Conservation (phyloP, 768 basidiomycete genomes). For the Ramaria rubella region DNA sequence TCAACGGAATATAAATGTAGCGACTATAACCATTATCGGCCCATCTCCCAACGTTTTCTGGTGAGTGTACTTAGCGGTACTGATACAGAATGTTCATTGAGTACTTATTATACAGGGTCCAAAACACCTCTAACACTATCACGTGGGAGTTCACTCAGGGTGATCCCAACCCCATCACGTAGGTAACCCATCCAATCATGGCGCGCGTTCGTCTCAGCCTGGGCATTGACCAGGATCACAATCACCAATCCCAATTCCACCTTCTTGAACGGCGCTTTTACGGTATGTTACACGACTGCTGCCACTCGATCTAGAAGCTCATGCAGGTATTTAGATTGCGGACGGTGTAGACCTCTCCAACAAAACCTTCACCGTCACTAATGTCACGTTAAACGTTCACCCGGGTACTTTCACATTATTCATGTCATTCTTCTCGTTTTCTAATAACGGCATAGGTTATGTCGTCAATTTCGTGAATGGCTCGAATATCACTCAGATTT, state of each 20-base stretch:
- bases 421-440: not conserved
- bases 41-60: conserved; percentile 28
- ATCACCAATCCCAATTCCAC: conserved; percentile 26
- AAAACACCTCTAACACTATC: conserved; percentile 29
- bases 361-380: conserved; percentile 21
- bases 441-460: conserved; percentile 24
- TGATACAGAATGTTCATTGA: not conserved
- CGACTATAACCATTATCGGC: conserved; percentile 24
- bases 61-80: conserved; percentile 15
- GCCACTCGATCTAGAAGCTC: not conserved
- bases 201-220: not conserved
- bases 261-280: conserved; percentile 32
- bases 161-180: conserved; percentile 29
- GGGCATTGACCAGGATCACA: conserved; percentile 15
- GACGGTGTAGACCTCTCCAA: conserved; percentile 24
- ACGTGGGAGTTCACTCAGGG: conserved; percentile 26
- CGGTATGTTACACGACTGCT: conserved; percentile 9
- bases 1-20: conserved; percentile 16
- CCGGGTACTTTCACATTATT: conserved; percentile 2
- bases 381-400: conserved; percentile 26
- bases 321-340: conserved; percentile 21
- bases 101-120: conserved; percentile 24
- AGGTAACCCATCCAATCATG: not conserved
- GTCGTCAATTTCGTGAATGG: conserved; percentile 31
- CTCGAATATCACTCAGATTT: conserved; percentile 41